Evolutionary conservation across 2,329 filamentous ascomycete species (phyloP).

Genomic region (Keithomyces neogunnii): DNA sequence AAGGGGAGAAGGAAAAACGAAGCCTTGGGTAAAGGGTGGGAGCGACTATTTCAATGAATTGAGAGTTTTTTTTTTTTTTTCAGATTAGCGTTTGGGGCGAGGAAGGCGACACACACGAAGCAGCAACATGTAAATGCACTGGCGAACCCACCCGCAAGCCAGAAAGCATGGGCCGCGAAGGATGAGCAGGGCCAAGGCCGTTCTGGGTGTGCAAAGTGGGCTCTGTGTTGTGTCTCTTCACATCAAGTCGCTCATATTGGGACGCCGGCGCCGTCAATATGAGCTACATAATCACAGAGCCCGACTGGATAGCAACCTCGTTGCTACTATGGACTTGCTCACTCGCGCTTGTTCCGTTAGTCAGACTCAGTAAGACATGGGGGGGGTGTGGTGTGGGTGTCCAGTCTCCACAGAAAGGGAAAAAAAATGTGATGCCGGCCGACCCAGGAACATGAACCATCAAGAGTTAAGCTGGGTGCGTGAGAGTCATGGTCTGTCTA

Average conservation of each 20-base stretch:
- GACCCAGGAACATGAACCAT: neutral
- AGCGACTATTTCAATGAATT: constrained; percentile 31
- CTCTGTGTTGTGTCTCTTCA: neutral
- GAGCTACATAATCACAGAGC: neutral
- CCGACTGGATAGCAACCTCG: neutral
- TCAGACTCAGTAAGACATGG: neutral
- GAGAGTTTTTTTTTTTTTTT: constrained; percentile 3
- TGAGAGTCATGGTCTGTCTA: too few relatives aligned
- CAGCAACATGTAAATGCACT: too few relatives aligned
- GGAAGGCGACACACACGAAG: too few relatives aligned
- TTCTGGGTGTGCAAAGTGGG: too few relatives aligned
- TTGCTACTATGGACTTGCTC: neutral
- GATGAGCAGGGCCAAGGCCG: too few relatives aligned
- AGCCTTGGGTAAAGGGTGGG: constrained; percentile 21
- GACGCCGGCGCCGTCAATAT: neutral
- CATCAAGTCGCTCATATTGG: constrained; percentile 7
- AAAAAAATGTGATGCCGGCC: neutral
- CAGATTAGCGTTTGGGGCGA: constrained; percentile 2
- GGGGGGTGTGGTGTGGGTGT: neutral
- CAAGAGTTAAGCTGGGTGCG: neutral
- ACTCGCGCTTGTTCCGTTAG: neutral
- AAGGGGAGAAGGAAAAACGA: constrained; percentile 22
- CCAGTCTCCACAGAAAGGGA: neutral
- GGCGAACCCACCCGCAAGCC: too few relatives aligned
- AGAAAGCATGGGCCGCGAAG: too few relatives aligned